Percentiles rank a stretch among this genome's conserved stretches.
Conservation (phyloP, 106 monocot species). For the Narthecium ossifragum region DNA sequence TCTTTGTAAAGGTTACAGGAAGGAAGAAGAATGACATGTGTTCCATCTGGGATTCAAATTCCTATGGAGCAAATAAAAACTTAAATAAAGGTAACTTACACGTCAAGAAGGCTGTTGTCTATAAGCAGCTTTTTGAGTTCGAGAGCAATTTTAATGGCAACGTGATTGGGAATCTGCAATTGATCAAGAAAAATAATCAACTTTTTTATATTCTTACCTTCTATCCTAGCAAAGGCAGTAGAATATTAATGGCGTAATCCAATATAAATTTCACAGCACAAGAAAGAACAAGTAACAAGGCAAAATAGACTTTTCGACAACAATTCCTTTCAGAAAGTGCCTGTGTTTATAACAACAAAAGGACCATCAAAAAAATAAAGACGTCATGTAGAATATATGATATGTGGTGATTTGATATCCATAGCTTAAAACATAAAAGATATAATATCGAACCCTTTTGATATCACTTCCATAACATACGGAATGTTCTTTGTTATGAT, state of each 20-base stretch:
- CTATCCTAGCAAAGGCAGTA: background rate
- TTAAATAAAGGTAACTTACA: slow-evolving; percentile 47
- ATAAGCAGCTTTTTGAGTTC: slow-evolving; percentile 96
- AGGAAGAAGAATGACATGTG: background rate
- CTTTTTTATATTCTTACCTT: background rate
- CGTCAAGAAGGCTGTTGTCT: slow-evolving; percentile 99
- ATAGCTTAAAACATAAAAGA: too few relatives aligned
- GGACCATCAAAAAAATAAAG: too few relatives aligned
- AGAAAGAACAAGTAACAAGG: too few relatives aligned
- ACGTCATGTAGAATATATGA: too few relatives aligned
- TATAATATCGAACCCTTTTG: too few relatives aligned
- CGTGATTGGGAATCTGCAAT: slow-evolving; percentile 96
- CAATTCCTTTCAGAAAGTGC: too few relatives aligned
- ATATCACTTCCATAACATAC: too few relatives aligned
- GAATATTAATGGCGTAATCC: background rate
- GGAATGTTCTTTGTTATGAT: too few relatives aligned
- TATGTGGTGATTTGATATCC: too few relatives aligned
- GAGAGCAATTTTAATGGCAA: slow-evolving; percentile 95
- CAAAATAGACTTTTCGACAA: too few relatives aligned
- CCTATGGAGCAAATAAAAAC: background rate
- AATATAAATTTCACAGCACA: too few relatives aligned
- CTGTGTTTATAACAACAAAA: too few relatives aligned
- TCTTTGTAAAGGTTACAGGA: background rate
- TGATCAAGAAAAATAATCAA: background rate
- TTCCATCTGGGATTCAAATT: background rate